Percentiles rank a stretch among this genome's conserved stretches.
phyloP scores from a whole-genome alignment of 2,329 filamentous ascomycete species.

The Phoma herbarum region DNA sequence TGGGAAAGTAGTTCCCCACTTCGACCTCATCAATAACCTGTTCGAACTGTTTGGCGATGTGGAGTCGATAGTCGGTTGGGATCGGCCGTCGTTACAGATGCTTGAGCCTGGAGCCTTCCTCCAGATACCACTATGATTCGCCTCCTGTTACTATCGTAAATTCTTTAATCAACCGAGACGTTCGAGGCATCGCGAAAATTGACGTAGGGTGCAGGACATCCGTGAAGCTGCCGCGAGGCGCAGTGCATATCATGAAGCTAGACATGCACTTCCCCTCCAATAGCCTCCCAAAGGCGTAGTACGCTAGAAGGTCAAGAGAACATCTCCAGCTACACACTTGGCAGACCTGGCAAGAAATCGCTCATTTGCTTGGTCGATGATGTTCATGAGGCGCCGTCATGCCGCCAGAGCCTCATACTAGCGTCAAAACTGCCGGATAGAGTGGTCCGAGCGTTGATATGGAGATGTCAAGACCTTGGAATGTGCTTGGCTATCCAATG shows the following conservation, averaged over 20 bases:
- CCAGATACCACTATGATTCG: not conserved
- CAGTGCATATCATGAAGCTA: conserved; percentile 12
- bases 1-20: conserved; percentile 17
- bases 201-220: not conserved
- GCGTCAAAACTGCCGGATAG: conserved; percentile 16
- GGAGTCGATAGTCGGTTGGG: conserved; percentile 1
- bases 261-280: not conserved
- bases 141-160: not conserved
- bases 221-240: conserved; percentile 5
- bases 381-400: conserved; percentile 8
- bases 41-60: conserved; percentile 9
- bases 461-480: conserved; percentile 18
- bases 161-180: too few species aligned
- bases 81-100: conserved; percentile 4
- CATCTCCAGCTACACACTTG: conserved; percentile 13
- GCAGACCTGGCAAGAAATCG: conserved; percentile 13
- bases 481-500: conserved; percentile 24
- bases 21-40: not conserved
- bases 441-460: conserved; percentile 10
- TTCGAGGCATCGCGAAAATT: not conserved
- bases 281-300: conserved; percentile 17
- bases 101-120: not conserved
- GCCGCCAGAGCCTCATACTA: conserved; percentile 21
- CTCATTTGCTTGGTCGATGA: conserved; percentile 13
- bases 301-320: conserved; percentile 27